Evolutionary conservation across 345 rosid genomes (phyloP).

Genomic region (Aquilaria sinensis): DNA sequence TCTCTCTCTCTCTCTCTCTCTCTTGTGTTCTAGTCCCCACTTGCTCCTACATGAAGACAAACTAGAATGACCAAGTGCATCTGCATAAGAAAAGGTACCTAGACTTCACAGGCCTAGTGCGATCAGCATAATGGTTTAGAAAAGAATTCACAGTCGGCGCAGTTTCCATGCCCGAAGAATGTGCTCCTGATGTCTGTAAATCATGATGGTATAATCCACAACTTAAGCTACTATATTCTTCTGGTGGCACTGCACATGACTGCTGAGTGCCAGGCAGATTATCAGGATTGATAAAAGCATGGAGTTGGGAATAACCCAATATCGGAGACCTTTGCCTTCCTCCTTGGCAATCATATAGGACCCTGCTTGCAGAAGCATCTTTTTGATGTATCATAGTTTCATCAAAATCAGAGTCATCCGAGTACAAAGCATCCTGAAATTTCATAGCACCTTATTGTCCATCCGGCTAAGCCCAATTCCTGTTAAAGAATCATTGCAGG

Average conservation of each 20-base stretch:
- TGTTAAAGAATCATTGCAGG: not conserved
- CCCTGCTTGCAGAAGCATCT: conserved; percentile 49
- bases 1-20: too few relatives aligned
- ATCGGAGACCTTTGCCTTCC: conserved; percentile 43
- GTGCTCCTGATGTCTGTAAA: conserved; percentile 20
- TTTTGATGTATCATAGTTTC: conserved; percentile 61
- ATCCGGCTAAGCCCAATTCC: not conserved
- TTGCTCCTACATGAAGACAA: not conserved
- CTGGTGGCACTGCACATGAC: conserved; percentile 13
- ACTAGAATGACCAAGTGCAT: not conserved
- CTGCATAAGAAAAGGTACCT: conserved; percentile 34
- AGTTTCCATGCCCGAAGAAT: conserved; percentile 18
- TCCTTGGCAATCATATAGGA: conserved; percentile 45
- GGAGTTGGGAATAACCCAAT: conserved; percentile 28
- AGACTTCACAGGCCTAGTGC: conserved; percentile 22
- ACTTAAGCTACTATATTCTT: conserved; percentile 18
- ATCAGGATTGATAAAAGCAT: conserved; percentile 22
- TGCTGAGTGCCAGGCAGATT: conserved; percentile 16
- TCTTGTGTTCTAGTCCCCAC: too few relatives aligned
- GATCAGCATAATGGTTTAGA: conserved; percentile 17
- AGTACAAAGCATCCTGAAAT: conserved; percentile 45
- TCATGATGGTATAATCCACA: conserved; percentile 24
- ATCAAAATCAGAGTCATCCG: conserved; percentile 51
- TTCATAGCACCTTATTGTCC: not conserved
- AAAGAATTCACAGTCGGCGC: conserved; percentile 24